Base-by-base conservation (phyloP, 306 rosid genomes). In the Ormosia semicastrata region DNA sequence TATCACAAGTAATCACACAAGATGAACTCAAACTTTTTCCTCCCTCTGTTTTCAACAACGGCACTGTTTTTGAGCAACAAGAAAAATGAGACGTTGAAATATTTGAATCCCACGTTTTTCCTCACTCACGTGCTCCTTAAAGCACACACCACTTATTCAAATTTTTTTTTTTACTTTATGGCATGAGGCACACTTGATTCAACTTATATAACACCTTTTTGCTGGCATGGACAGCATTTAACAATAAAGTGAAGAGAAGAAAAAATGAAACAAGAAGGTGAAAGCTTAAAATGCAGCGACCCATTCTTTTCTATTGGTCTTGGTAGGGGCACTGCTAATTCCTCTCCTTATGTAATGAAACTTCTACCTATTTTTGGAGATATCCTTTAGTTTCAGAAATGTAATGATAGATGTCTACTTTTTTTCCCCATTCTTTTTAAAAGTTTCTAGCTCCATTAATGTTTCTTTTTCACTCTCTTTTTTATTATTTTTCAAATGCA, bases 181-280 rank as follows among this genome's bases (percentile, higher is more conserved):
- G n/a, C n/a, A n/a, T n/a, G n/a, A n/a, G n/a, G n/a, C n/a, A n/a
- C n/a, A n/a, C n/a, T n/a, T n/a, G n/a, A n/a, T n/a, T n/a, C n/a
- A n/a, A n/a, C n/a, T n/a, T n/a, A n/a, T n/a, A n/a, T n/a, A n/a
- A n/a, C n/a, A 71, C 83, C 86, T 78, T 54, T 77, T 78, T 83
- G 78, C 17, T 78, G 56, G 80, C 83, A 63, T 78, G 49, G 12
- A 56, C 86, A 71, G 32, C 5, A 60, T 29, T 83, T 9, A 71
- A 29, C 8, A 44, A 34, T 4, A 60, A 64, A 71, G 69, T 32
- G 63, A 64, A 71, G 62, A 63, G 14, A 41, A 83, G 65, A 64
- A 83, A 33, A 53, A 9, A 77, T 44, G 80, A 71, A 24, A 77
- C 17, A 77, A 77, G 37, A 58, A 58, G 18, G 24, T 29, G 71